Percentiles rank a stretch among this genome's conserved stretches.
These are phyloP conservation scores for Tolypocladium amazonense DNA, from an alignment of 2,329 filamentous ascomycete species.

Conservation along the genomic window DNA sequence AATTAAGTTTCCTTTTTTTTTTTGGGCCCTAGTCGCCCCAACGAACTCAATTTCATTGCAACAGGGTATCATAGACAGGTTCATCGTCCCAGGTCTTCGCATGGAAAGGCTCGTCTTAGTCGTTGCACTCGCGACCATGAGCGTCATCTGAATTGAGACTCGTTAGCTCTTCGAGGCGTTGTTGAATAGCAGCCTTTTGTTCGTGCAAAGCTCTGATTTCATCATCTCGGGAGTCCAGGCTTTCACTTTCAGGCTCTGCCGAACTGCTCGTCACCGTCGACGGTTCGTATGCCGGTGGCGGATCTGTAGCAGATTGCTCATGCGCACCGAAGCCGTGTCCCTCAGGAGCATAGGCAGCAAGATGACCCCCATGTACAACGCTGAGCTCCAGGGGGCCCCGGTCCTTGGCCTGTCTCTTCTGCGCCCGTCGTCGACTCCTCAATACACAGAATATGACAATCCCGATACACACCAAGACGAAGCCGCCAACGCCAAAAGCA, in stretches of 20 bases:
- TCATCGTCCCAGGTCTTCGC: not conserved
- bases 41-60: not conserved
- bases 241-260: constrained; percentile 10
- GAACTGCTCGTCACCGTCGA: constrained; percentile 11
- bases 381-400: constrained; percentile 1
- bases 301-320: constrained; percentile 7
- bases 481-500: constrained; percentile 19
- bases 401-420: constrained; percentile 7
- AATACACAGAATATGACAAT: constrained; percentile 13
- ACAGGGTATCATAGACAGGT: not conserved
- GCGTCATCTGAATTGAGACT: not conserved
- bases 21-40: too few species aligned
- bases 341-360: not conserved
- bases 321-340: not conserved
- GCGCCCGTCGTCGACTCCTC: constrained; percentile 11
- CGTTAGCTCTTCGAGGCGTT: constrained; percentile 23
- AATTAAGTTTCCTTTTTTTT: not conserved
- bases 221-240: constrained; percentile 12
- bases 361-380: not conserved
- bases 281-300: constrained; percentile 21
- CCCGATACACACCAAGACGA: constrained; percentile 17
- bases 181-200: constrained; percentile 24
- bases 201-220: constrained; percentile 20
- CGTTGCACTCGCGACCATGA: not conserved
- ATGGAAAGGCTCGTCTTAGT: not conserved